phyloP scores from a whole-genome alignment of 2,329 filamentous ascomycete species.

The Penicillium sp. region DNA sequence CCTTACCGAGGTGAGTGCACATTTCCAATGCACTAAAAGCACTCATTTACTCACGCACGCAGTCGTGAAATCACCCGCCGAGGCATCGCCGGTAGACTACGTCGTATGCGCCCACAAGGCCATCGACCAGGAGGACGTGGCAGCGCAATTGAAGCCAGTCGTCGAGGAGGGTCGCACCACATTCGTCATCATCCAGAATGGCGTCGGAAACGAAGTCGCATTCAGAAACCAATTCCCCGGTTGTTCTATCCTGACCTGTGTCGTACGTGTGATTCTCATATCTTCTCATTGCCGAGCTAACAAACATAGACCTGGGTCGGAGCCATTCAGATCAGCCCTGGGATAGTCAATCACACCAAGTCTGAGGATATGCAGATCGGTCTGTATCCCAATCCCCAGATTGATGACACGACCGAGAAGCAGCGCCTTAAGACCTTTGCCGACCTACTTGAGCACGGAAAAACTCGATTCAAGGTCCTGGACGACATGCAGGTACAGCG shows the following conservation, averaged over 20 bases:
- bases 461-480: constrained; percentile 39
- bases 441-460: constrained; percentile 41
- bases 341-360: constrained; percentile 52
- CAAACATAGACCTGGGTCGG: constrained; percentile 47
- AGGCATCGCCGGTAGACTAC: constrained; percentile 35
- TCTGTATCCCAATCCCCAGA: constrained; percentile 45
- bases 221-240: constrained; percentile 35
- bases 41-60: background rate
- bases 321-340: constrained; percentile 52
- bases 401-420: constrained; percentile 35
- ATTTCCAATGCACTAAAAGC: background rate
- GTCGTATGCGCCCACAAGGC: constrained; percentile 45
- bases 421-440: constrained; percentile 45
- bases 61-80: constrained; percentile 43
- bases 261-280: constrained; percentile 38
- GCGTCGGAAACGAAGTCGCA: constrained; percentile 44
- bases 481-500: constrained; percentile 40
- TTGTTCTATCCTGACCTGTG: constrained; percentile 38
- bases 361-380: constrained; percentile 59
- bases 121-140: constrained; percentile 43
- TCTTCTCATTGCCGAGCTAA: background rate
- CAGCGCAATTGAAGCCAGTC: constrained; percentile 34
- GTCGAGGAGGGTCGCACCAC: constrained; percentile 39
- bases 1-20: constrained; percentile 35
- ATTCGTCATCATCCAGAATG: constrained; percentile 44